phyloP scores from a whole-genome alignment of 2,329 filamentous ascomycete genomes.

The Colletotrichum sp. region DNA sequence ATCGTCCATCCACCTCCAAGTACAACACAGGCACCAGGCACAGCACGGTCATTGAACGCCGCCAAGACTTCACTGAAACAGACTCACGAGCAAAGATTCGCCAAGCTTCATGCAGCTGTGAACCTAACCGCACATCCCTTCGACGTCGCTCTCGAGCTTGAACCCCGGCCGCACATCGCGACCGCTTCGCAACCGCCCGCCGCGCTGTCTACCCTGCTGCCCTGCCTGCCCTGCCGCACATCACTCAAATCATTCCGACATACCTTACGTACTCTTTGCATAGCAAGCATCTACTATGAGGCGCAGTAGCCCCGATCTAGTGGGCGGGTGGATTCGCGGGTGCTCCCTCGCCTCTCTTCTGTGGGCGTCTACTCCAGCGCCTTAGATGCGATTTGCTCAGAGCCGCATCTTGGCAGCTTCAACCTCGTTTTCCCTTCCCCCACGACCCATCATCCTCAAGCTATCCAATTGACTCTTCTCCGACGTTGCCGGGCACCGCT shows the following conservation, averaged over 20 bases:
- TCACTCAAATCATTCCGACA: background rate
- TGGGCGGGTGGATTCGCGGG: background rate
- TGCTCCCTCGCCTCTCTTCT: background rate
- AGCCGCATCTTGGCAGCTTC: constrained; percentile 11
- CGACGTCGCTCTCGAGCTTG: background rate
- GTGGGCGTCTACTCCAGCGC: background rate
- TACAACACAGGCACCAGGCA: background rate
- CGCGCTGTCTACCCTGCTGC: background rate
- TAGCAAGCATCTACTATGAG: background rate
- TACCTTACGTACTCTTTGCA: background rate
- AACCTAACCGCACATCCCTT: constrained; percentile 2
- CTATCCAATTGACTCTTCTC: background rate
- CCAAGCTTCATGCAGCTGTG: constrained; percentile 17
- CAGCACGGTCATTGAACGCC: constrained; percentile 7
- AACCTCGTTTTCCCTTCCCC: background rate
- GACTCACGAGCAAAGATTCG: constrained; percentile 14
- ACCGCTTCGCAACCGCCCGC: background rate
- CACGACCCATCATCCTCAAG: background rate
- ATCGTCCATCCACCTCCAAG: background rate
- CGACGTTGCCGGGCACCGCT: background rate
- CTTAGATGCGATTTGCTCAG: constrained; percentile 14
- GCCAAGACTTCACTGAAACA: constrained; percentile 18
- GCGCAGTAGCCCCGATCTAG: background rate
- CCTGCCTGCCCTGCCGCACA: background rate
- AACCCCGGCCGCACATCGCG: background rate